Evolutionary conservation across 2,329 filamentous ascomycete genomes (phyloP).

Genomic region (Alternaria postmessia): DNA sequence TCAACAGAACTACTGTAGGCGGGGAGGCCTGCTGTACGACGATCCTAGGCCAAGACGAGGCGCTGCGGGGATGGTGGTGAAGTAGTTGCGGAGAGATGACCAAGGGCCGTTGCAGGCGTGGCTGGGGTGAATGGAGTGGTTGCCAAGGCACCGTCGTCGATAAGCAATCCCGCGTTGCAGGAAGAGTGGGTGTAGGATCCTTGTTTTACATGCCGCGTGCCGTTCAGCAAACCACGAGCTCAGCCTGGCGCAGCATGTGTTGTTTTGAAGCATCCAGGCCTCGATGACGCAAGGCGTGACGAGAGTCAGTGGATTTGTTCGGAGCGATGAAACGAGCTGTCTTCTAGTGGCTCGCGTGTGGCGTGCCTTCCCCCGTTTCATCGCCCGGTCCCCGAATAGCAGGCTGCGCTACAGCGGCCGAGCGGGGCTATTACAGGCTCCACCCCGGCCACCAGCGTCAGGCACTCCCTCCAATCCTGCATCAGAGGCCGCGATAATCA

Average conservation of each 20-base stretch:
- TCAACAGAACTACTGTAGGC: background rate
- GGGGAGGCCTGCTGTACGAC: constrained; percentile 1
- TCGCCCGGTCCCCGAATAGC: constrained; percentile 22
- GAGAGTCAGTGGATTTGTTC: constrained; percentile 18
- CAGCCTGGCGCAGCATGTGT: background rate
- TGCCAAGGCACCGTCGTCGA: constrained; percentile 6
- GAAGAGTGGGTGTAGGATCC: background rate
- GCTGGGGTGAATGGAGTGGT: constrained; percentile 3
- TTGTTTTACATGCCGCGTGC: constrained; percentile 16
- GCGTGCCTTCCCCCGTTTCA: constrained; percentile 29
- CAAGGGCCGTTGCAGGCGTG: constrained; percentile 3
- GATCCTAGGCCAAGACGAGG: background rate
- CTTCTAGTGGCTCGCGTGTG: constrained; percentile 22
- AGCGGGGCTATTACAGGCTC: constrained; percentile 12
- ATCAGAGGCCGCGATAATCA: constrained; percentile 29
- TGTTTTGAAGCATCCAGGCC: constrained; percentile 5
- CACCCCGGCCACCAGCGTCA: constrained; percentile 17
- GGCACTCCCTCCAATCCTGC: constrained; percentile 29
- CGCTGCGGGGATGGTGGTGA: constrained; percentile 1
- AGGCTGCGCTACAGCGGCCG: constrained; percentile 22
- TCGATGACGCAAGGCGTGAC: constrained; percentile 26
- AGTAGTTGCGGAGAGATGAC: constrained; percentile 16
- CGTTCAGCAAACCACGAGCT: constrained; percentile 12
- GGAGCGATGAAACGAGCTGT: constrained; percentile 35
- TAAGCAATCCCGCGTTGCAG: background rate